phyloP scores from a whole-genome alignment of 176 grass and related monocot species.

The Aegilops umbellulata region DNA sequence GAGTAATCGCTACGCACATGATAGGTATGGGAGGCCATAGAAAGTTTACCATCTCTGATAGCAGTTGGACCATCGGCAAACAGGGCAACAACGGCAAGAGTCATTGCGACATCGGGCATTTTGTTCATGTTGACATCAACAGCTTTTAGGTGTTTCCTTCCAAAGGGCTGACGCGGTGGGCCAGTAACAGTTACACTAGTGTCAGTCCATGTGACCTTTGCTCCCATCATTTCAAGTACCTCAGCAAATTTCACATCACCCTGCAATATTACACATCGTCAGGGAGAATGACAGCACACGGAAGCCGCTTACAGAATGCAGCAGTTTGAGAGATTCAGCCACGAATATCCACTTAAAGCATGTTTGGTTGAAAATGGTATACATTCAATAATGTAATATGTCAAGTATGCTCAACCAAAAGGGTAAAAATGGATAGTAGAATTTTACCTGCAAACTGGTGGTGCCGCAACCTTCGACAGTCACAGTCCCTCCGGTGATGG shows the following conservation, averaged over 20 bases:
- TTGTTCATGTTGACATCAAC: conserved; percentile 99
- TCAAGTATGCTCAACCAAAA: background rate
- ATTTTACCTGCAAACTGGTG: conserved; percentile 83
- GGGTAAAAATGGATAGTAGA: background rate
- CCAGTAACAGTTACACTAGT: conserved; percentile 90
- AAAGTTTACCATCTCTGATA: conserved; percentile 87
- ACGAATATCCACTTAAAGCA: background rate
- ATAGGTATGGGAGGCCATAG: background rate
- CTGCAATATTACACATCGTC: conserved; percentile 32
- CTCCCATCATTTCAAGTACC: conserved; percentile 98
- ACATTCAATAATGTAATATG: background rate
- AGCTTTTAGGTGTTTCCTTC: conserved; percentile 73
- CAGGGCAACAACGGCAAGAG: conserved; percentile 87
- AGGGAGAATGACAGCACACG: background rate
- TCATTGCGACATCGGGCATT: conserved; percentile 99
- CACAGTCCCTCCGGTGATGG: conserved; percentile 93
- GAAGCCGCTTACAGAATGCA: background rate
- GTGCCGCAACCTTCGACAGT: conserved; percentile 95
- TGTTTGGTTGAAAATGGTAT: background rate
- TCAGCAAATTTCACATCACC: conserved; percentile 99
- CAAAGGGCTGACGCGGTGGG: conserved; percentile 63
- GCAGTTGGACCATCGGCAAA: conserved; percentile 95
- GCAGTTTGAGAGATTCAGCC: background rate
- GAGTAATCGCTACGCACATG: background rate
- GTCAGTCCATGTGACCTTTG: conserved; percentile 89